Evolutionary conservation across 345 rosid species (phyloP).

Genomic region (Murraya koenigii): DNA sequence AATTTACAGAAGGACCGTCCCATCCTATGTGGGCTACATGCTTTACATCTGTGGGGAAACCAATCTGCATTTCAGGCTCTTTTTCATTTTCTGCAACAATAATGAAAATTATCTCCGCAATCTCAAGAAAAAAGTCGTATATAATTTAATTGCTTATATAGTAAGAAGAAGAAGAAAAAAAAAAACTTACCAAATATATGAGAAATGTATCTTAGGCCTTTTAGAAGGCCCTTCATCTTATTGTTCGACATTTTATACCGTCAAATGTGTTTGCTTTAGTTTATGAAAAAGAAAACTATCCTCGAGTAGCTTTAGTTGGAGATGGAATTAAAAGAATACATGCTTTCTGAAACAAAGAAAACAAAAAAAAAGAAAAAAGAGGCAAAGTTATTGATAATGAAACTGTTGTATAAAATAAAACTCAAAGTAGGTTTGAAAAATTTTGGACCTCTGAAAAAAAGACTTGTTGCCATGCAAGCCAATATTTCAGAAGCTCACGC

Average conservation of each 20-base stretch:
- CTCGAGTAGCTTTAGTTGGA: not conserved
- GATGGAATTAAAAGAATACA: not conserved
- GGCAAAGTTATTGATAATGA: not conserved
- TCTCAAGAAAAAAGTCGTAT: not conserved
- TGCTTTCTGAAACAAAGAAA: constrained; percentile 10
- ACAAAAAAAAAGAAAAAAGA: not conserved
- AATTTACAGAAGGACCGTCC: constrained; percentile 58
- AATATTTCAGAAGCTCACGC: not conserved
- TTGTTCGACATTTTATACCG: constrained; percentile 41
- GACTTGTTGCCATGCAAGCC: not conserved
- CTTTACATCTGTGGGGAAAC: constrained; percentile 86
- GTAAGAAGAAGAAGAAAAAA: not conserved
- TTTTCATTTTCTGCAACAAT: constrained; percentile 60
- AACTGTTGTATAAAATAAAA: not conserved
- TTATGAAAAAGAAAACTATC: not conserved
- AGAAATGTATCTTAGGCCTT: constrained; percentile 73
- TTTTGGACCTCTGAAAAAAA: not conserved
- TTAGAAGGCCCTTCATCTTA: constrained; percentile 79
- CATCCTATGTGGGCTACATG: constrained; percentile 95
- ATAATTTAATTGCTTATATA: not conserved
- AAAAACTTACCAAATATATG: constrained; percentile 60
- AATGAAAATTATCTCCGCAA: not conserved
- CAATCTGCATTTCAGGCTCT: constrained; percentile 80
- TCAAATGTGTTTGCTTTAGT: not conserved
- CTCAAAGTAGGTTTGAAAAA: not conserved